These are phyloP conservation scores for Suhomyces xylopsoci DNA, from an alignment of 805 yeast species.

Conservation along the genomic window DNA sequence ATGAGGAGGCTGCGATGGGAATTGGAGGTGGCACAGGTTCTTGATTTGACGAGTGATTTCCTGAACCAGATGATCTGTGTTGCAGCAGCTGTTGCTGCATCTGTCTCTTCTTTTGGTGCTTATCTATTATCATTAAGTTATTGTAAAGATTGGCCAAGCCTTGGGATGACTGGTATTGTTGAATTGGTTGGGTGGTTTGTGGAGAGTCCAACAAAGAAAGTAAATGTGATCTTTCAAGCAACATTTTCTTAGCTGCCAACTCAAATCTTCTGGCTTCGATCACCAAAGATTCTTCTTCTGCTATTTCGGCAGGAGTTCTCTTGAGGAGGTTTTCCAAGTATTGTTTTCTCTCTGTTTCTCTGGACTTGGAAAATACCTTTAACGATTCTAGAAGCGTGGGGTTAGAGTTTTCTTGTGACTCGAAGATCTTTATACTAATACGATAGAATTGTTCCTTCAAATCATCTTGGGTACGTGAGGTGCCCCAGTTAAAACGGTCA, in stretches of 20 bases:
- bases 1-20: constrained; percentile 55
- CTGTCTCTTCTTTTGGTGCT: constrained; percentile 53
- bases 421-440: constrained; percentile 51
- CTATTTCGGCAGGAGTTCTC: constrained; percentile 93
- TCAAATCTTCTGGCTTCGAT: constrained; percentile 92
- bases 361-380: constrained; percentile 59
- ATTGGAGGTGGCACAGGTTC: constrained; percentile 59
- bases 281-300: constrained; percentile 93
- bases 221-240: constrained; percentile 75
- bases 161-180: constrained; percentile 77
- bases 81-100: constrained; percentile 37
- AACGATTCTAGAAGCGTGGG: constrained; percentile 57
- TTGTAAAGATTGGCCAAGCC: constrained; percentile 86
- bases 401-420: constrained; percentile 40
- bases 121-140: constrained; percentile 69
- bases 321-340: constrained; percentile 73
- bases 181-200: constrained; percentile 67
- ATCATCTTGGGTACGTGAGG: constrained; percentile 62
- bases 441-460: constrained; percentile 77
- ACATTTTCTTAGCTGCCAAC: constrained; percentile 84
- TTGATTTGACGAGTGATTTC: constrained; percentile 8
- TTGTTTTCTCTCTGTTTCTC: constrained; percentile 75
- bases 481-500: constrained; percentile 49
- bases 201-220: constrained; percentile 85
- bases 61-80: constrained; percentile 10